Evolutionary conservation across 305 asterid genomes (phyloP).

Genomic region (Fraxinus albicans): DNA sequence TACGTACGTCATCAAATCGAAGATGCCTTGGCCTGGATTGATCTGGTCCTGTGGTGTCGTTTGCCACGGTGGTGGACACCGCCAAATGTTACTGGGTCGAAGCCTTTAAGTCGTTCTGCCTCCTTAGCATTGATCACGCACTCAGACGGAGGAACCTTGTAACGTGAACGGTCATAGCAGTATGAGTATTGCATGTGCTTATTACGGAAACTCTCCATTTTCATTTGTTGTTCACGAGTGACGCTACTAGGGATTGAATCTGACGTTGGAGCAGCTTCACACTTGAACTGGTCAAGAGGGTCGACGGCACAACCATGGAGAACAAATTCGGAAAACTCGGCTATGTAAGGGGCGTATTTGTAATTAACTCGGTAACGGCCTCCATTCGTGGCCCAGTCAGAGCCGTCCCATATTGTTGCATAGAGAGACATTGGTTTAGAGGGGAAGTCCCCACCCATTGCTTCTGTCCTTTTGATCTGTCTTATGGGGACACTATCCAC

Average conservation of each 20-base stretch:
- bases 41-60: conserved; percentile 43
- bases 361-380: conserved; percentile 68
- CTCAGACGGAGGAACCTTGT: conserved; percentile 52
- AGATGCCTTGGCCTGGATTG: conserved; percentile 29
- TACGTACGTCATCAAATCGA: conserved; percentile 28
- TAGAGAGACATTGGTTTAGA: conserved; percentile 80
- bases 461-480: conserved; percentile 58
- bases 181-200: conserved; percentile 72
- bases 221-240: conserved; percentile 35
- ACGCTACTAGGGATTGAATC: conserved; percentile 36
- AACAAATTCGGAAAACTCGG: conserved; percentile 59
- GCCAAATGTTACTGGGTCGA: conserved; percentile 64
- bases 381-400: conserved; percentile 86
- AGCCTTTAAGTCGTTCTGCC: conserved; percentile 52
- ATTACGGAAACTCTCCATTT: conserved; percentile 58
- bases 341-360: conserved; percentile 69
- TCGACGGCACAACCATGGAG: conserved; percentile 77
- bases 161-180: conserved; percentile 66
- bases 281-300: conserved; percentile 50
- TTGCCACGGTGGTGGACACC: conserved; percentile 52
- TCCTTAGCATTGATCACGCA: conserved; percentile 55
- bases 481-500: conserved; percentile 76
- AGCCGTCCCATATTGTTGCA: conserved; percentile 94
- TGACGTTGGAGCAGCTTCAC: conserved; percentile 30
- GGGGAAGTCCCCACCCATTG: conserved; percentile 88